phyloP scores from a whole-genome alignment of 768 basidiomycete genomes.

The Pisolithus albus region DNA sequence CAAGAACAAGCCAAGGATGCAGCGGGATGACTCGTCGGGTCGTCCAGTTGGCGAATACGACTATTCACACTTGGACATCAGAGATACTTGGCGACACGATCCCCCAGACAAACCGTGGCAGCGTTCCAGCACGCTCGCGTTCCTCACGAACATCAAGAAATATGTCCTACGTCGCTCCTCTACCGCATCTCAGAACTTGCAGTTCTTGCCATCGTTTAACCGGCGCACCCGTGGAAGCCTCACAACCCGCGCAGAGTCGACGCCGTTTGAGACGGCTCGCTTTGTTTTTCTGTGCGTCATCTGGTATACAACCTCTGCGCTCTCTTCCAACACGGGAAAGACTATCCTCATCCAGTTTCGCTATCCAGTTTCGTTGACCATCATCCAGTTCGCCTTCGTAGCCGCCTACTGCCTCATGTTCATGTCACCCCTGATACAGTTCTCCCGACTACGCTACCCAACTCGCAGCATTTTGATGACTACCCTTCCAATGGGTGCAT shows the following conservation, averaged over 20 bases:
- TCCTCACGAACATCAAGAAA: conserved; percentile 12
- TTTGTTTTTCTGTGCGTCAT: conserved; percentile 81
- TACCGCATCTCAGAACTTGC: conserved; percentile 7
- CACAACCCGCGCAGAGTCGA: conserved; percentile 9
- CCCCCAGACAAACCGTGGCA: conserved; percentile 8
- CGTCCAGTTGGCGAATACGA: conserved; percentile 6
- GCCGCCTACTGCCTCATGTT: conserved; percentile 78
- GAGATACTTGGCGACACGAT: conserved; percentile 20
- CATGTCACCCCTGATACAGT: conserved; percentile 68
- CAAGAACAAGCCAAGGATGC: conserved; percentile 14
- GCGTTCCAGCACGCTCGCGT: conserved; percentile 3
- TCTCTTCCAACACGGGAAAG: conserved; percentile 96
- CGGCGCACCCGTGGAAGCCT: conserved; percentile 19
- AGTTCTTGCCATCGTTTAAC: conserved; percentile 18
- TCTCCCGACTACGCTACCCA: conserved; percentile 63
- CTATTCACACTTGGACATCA: conserved; percentile 11
- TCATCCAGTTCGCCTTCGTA: conserved; percentile 96
- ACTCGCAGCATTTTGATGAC: conserved; percentile 64
- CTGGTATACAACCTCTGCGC: conserved; percentile 91
- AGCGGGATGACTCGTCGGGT: conserved; percentile 6
- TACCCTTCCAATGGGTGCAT: conserved; percentile 93
- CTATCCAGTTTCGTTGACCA: conserved; percentile 94
- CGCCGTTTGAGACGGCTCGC: conserved; percentile 28
- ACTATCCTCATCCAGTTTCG: conserved; percentile 87
- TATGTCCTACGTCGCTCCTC: conserved; percentile 12